Conservation (phyloP, 2,329 filamentous ascomycete species). For the Talaromyces sp. region DNA sequence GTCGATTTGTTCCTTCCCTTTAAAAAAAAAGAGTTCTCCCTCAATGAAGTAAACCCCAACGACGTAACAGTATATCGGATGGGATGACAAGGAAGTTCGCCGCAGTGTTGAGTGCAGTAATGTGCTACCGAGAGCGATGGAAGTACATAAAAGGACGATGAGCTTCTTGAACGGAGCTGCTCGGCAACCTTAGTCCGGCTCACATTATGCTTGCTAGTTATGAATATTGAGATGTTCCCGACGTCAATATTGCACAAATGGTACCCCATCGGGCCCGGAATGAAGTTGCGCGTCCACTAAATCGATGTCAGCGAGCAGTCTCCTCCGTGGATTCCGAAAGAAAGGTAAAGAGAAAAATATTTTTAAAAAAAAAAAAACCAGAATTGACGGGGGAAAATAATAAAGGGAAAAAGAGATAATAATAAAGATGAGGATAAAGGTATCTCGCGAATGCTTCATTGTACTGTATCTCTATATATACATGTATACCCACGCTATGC, state of each 20-base stretch:
- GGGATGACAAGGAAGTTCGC: background rate
- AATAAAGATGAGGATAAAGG: background rate
- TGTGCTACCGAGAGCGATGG: background rate
- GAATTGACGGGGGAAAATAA: background rate
- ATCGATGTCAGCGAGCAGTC: background rate
- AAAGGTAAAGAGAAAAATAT: background rate
- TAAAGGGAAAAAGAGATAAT: background rate
- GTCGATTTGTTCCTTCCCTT: background rate
- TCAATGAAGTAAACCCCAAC: background rate
- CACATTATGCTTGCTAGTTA: background rate
- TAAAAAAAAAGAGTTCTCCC: too few species aligned
- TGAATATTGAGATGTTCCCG: conserved; percentile 4
- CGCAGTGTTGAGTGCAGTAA: background rate
- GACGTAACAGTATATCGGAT: background rate
- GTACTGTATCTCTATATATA: background rate
- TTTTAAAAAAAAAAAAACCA: background rate
- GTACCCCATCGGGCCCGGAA: conserved; percentile 3
- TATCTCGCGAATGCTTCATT: background rate
- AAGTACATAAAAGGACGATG: background rate
- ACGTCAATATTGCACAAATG: conserved; percentile 11
- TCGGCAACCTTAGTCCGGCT: background rate
- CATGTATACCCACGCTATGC: conserved; percentile 12
- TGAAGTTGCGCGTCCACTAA: conserved; percentile 8
- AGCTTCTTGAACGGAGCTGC: conserved; percentile 5
- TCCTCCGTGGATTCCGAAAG: background rate